These are phyloP conservation scores for Lophiostoma macrostomum DNA, from an alignment of 495 filamentous ascomycete species.

Conservation along the genomic window DNA sequence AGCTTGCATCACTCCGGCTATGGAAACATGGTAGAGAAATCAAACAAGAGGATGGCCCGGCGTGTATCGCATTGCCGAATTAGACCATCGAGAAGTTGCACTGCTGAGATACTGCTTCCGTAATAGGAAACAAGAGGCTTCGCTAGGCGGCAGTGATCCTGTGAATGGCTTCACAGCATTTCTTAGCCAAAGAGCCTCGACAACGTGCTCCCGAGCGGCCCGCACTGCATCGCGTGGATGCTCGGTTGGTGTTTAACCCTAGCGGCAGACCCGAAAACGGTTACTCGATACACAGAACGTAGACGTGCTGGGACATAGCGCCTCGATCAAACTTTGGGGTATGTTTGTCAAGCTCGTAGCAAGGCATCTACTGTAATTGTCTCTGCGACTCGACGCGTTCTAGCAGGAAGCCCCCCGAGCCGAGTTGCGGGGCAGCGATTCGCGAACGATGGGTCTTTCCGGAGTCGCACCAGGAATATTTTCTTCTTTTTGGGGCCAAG, in stretches of 20 bases:
- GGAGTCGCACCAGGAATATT: too few relatives aligned
- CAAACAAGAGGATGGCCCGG: constrained; percentile 6
- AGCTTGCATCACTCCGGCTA: constrained; percentile 21
- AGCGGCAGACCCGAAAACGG: too few relatives aligned
- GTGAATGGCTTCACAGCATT: neutral
- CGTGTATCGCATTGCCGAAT: neutral
- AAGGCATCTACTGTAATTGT: neutral
- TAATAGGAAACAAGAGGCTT: too few relatives aligned
- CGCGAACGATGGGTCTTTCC: too few relatives aligned
- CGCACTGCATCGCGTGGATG: constrained; percentile 27
- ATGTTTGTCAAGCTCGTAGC: neutral
- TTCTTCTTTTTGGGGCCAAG: too few relatives aligned
- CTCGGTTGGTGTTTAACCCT: too few relatives aligned
- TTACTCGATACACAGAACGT: too few relatives aligned
- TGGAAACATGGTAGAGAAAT: constrained; percentile 10
- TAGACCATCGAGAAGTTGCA: too few relatives aligned
- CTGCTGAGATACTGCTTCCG: too few relatives aligned
- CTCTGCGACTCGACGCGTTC: neutral
- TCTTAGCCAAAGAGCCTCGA: constrained; percentile 19
- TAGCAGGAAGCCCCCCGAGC: too few relatives aligned
- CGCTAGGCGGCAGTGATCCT: neutral
- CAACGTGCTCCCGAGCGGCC: constrained; percentile 10
- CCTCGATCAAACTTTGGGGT: neutral
- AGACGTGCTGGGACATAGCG: neutral
- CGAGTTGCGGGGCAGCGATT: too few relatives aligned